Evolutionary conservation across 2,329 filamentous ascomycete species (phyloP), one percentile per base, ranked within the genome.

Genomic region (Cladosporium sp.): DNA sequence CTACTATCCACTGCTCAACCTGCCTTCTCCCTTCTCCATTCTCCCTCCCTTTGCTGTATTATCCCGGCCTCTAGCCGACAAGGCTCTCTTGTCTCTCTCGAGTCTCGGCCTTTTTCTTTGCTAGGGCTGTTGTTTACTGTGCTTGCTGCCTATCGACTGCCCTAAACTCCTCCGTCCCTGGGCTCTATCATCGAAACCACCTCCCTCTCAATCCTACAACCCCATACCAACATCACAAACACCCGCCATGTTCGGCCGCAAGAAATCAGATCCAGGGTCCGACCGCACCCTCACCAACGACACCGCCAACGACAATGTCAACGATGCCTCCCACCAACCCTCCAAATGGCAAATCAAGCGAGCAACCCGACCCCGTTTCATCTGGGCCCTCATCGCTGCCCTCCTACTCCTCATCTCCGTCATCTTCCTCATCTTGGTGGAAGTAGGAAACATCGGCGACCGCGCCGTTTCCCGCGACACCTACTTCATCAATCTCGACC

Each of bases 401-500:
- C 70, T 86, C 56, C 78, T 85, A 61, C 92, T 93, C 66, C 73
- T 91, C 53, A 64, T 93, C 53, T 78, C 86, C 33, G 78, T 87
- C 56, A 75, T 92, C 56, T 94, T 95, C 67, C 75, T 94, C 33
- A 79, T 95, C 54, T 79, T 95, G 58, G 86, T 89, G 60, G 77
- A 89, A 60, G 80, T 94, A 58, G 90, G 88, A 58, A 90, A 87
- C 69, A 84, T 83, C 47, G 77, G 75, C 60, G 74, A 82, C 59
- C 62, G 75, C 13, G 20, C 42, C 20, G 77, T 86, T 6, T 74
- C 91, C 29, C 79, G 78, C 53, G 72, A 81, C 51, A 88, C 87
- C 59, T 95, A 86, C 72, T 93, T 96, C 69, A 85, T 94, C 68
- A 85, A 84, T 60, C 80, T 96, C 61, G 80, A 95, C 68, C 78